Evolutionary conservation across 1,284 basidiomycete species (phyloP).

Genomic region (Naganishia albida): DNA sequence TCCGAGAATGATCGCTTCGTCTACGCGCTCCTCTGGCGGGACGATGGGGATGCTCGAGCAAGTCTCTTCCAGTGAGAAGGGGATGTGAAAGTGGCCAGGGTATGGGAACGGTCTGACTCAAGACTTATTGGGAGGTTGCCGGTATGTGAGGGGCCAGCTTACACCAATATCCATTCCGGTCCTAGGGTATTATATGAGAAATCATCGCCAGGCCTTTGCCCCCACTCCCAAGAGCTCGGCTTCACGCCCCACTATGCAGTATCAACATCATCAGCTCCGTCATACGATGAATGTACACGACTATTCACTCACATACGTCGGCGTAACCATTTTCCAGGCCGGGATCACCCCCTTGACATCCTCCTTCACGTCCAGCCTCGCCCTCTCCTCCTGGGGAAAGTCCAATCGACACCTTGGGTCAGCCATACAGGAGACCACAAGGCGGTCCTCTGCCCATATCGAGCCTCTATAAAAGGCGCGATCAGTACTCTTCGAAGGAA

Average conservation of each 20-base stretch:
- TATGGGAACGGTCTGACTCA: constrained; percentile 9
- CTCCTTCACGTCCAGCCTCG: not conserved
- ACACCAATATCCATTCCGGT: constrained; percentile 19
- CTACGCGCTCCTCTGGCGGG: not conserved
- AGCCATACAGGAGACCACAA: constrained; percentile 17
- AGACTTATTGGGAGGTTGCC: not conserved
- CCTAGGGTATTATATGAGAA: constrained; percentile 26
- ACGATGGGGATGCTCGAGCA: constrained; percentile 8
- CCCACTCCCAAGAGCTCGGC: constrained; percentile 9
- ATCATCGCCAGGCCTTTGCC: constrained; percentile 1
- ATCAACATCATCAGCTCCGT: not conserved
- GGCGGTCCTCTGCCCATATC: constrained; percentile 12
- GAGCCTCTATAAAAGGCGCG: not conserved
- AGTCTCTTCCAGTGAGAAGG: constrained; percentile 17
- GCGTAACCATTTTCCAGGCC: constrained; percentile 17
- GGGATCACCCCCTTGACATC: constrained; percentile 1
- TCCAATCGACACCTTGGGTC: constrained; percentile 17
- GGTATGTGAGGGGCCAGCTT: not conserved
- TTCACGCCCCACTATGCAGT: constrained; percentile 6
- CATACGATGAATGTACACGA: too few species aligned
- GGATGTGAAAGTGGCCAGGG: constrained; percentile 22
- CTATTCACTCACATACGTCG: constrained; percentile 12
- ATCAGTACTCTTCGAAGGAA: not conserved
- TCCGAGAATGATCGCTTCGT: constrained; percentile 18
- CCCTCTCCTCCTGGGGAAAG: not conserved